Conservation (phyloP, 805 yeast genomes). For the Yamadazyma sp. region DNA sequence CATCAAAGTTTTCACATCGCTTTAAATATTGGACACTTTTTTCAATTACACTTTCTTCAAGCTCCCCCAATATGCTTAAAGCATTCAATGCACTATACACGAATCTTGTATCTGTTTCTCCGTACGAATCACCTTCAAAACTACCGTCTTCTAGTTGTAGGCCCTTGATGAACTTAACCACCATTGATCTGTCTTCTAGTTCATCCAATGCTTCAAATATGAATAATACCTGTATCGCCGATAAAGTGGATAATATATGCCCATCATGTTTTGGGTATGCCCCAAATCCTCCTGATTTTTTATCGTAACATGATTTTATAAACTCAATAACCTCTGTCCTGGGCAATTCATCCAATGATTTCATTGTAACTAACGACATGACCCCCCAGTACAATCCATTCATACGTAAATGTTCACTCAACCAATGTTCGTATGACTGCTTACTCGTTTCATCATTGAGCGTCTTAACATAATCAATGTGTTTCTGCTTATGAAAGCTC, state of each 20-base stretch:
- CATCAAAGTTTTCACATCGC: slow-evolving; percentile 85
- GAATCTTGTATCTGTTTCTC: slow-evolving; percentile 91
- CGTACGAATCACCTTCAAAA: slow-evolving; percentile 86
- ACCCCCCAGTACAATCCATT: slow-evolving; percentile 97
- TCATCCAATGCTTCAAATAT: slow-evolving; percentile 59
- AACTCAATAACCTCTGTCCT: slow-evolving; percentile 62
- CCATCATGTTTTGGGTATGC: slow-evolving; percentile 89
- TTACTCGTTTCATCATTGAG: slow-evolving; percentile 30
- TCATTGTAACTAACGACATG: slow-evolving; percentile 65
- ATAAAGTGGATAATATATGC: slow-evolving; percentile 78
- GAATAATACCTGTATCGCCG: slow-evolving; percentile 78
- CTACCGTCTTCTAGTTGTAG: slow-evolving; percentile 65
- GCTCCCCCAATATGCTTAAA: slow-evolving; percentile 62
- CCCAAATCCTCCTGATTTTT: slow-evolving; percentile 74
- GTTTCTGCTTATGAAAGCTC: slow-evolving; percentile 18
- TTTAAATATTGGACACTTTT: slow-evolving; percentile 65
- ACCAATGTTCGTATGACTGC: slow-evolving; percentile 75
- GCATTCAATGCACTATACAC: slow-evolving; percentile 78
- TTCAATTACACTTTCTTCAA: slow-evolving; percentile 53
- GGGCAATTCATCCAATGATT: slow-evolving; percentile 52
- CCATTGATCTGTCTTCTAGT: slow-evolving; percentile 29
- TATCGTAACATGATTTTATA: slow-evolving; percentile 64
- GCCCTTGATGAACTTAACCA: slow-evolving; percentile 24
- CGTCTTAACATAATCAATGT: slow-evolving; percentile 32
- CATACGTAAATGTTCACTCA: slow-evolving; percentile 84